Evolutionary conservation across 2,329 filamentous ascomycete genomes (phyloP), one percentile per base, ranked within the genome.

Genomic region (Achaetomium macrosporum): DNA sequence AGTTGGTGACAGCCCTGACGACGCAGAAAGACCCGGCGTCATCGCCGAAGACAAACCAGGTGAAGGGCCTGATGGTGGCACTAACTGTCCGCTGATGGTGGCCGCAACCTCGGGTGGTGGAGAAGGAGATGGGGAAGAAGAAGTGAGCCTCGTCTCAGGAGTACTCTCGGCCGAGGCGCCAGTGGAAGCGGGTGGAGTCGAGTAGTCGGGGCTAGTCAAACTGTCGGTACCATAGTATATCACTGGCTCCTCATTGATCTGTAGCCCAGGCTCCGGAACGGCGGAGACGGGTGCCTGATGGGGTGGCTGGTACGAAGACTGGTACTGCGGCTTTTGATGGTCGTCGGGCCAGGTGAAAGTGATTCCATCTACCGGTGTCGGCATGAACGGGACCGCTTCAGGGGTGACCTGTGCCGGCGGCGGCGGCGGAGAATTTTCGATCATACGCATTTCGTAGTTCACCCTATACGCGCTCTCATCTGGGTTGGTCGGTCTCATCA

Each of bases 401-500:
- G 55, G 46, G 19, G 60, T n/a, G n/a, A n/a, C 57, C 7, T 63
- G 64, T 19, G 64, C 61, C 1, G 62, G 64, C 16, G 64, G 64
- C 19, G 64, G 61, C 1, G 62, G 64, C 16, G 67, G 65, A 1
- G 65, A 63, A 47, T 64, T 66, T 46, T 68, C 63, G 19, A 69
- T 63, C 45, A 65, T 64, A 51, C 67, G 64, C 9, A 71, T 63
- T 48, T 70, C 66, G 37, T 69, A 67, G 25, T 69, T 61, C 16
- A 67, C 59, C 55, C 63, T 64, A 52, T 63, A 66, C 25, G 62
- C 63, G 29, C 62, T 67, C 55, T 72, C 70, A 29, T 65, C 62
- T 9, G 62, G 59, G 37, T 67, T 71, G 12, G 67, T 69, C 0
- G 70, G 69, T 5, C 71, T 73, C 76, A 78, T 78, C 30, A 79